Percentiles rank a stretch among this genome's conserved stretches.
phyloP scores from a whole-genome alignment of 805 yeast genomes.

The Lipomyces spencermartinsiae region DNA sequence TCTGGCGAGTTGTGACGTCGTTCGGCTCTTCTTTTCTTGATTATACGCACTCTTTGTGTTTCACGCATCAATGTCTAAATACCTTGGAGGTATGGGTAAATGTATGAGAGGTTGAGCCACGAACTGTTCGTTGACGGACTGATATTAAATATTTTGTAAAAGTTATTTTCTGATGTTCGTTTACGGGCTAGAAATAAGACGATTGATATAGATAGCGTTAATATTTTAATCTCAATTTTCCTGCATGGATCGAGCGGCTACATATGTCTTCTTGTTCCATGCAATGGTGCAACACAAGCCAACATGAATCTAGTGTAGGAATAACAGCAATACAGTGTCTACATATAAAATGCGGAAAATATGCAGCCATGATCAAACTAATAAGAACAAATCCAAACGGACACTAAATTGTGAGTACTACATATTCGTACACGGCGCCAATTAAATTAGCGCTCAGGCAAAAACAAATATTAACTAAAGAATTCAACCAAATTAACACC shows the following conservation, averaged over 20 bases:
- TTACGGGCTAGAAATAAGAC: conserved; percentile 1
- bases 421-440: neutral
- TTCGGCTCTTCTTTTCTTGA: conserved; percentile 8
- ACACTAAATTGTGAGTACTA: neutral
- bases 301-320: neutral
- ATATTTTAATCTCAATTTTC: neutral
- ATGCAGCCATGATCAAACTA: neutral
- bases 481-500: neutral
- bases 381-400: conserved; percentile 5
- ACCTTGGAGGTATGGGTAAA: neutral
- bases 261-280: neutral
- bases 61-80: neutral
- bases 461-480: neutral
- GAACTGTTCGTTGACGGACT: conserved; percentile 2
- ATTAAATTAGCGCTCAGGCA: neutral
- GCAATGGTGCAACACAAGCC: neutral
- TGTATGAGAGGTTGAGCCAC: neutral
- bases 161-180: conserved; percentile 4
- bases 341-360: neutral
- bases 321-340: no score
- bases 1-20: neutral
- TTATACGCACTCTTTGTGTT: conserved; percentile 1
- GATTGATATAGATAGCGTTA: neutral
- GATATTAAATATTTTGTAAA: conserved; percentile 14
- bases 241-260: neutral